These are phyloP conservation scores for Coniochaeta hoffmannii DNA, from an alignment of 2,329 filamentous ascomycete genomes.

Conservation along the genomic window DNA sequence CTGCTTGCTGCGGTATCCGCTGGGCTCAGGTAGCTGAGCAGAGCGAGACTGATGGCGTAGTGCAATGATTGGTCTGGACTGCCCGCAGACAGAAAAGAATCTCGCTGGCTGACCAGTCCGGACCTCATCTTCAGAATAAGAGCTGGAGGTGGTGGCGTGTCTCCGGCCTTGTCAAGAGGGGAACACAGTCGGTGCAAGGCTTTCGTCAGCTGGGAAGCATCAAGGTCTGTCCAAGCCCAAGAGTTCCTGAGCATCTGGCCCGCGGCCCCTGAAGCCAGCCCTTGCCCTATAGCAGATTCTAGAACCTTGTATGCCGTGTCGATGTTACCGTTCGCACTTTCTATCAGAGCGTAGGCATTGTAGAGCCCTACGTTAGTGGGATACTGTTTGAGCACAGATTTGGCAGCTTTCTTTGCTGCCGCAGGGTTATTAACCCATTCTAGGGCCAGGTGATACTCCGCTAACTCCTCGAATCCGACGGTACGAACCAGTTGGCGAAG, in stretches of 20 bases:
- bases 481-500: conserved; percentile 49
- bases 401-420: conserved; percentile 62
- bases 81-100: conserved; percentile 46
- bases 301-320: conserved; percentile 59
- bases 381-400: conserved; percentile 61
- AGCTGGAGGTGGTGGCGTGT: conserved; percentile 14
- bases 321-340: conserved; percentile 49
- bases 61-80: conserved; percentile 40
- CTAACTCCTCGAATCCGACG: conserved; percentile 43
- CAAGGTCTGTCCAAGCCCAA: conserved; percentile 63
- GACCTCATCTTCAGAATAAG: conserved; percentile 45
- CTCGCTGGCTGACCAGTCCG: conserved; percentile 43
- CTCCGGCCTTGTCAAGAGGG: conserved; percentile 19
- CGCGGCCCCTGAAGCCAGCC: conserved; percentile 32
- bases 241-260: conserved; percentile 45
- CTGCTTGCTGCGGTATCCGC: conserved; percentile 24
- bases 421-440: conserved; percentile 47
- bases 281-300: conserved; percentile 48
- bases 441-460: conserved; percentile 64
- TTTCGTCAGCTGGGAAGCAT: conserved; percentile 22
- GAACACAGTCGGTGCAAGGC: conserved; percentile 34
- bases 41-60: conserved; percentile 53
- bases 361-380: conserved; percentile 62
- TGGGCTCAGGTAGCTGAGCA: conserved; percentile 57
- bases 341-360: conserved; percentile 70